phyloP scores from a whole-genome alignment of 129 eudicot species.

The Chrysanthemum makinoi region DNA sequence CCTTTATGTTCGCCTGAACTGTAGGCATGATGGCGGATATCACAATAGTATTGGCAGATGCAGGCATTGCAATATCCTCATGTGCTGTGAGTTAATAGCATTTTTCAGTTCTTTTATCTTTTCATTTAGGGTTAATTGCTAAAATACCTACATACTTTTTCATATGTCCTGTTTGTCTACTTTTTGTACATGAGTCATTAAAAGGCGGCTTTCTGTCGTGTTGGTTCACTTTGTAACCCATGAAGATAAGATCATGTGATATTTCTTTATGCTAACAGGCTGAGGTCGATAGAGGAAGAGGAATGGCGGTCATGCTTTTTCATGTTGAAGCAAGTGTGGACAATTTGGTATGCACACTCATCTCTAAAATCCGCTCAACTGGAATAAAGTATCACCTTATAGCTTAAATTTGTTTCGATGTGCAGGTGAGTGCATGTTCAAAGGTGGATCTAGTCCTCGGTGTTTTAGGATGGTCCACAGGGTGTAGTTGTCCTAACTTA shows the following conservation, averaged over 20 bases:
- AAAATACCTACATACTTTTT: too few relatives aligned
- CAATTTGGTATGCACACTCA: constrained; percentile 50
- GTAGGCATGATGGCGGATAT: constrained; percentile 87
- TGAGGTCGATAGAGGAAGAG: constrained; percentile 66
- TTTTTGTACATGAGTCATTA: too few relatives aligned
- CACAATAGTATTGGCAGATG: constrained; percentile 67
- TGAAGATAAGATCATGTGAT: constrained; percentile 3
- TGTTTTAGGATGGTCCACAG: constrained; percentile 90
- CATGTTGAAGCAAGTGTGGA: constrained; percentile 79
- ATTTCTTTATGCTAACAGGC: constrained; percentile 48
- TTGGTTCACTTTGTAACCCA: not conserved
- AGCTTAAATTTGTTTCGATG: not conserved
- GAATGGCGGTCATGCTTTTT: constrained; percentile 79
- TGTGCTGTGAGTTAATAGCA: constrained; percentile 79
- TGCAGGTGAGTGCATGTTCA: constrained; percentile 72
- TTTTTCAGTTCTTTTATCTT: not conserved
- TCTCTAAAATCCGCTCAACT: not conserved
- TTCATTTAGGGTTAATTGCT: constrained; percentile 13
- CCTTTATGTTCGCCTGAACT: constrained; percentile 5
- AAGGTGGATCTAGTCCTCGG: constrained; percentile 67
- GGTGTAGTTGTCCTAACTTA: constrained; percentile 82
- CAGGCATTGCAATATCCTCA: constrained; percentile 70
- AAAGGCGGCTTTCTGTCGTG: too few relatives aligned
- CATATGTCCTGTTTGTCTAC: too few relatives aligned
- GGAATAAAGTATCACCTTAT: not conserved